These are phyloP conservation scores for Starmerella potacharoeniae DNA, from an alignment of 805 yeast genomes.

Conservation along the genomic window DNA sequence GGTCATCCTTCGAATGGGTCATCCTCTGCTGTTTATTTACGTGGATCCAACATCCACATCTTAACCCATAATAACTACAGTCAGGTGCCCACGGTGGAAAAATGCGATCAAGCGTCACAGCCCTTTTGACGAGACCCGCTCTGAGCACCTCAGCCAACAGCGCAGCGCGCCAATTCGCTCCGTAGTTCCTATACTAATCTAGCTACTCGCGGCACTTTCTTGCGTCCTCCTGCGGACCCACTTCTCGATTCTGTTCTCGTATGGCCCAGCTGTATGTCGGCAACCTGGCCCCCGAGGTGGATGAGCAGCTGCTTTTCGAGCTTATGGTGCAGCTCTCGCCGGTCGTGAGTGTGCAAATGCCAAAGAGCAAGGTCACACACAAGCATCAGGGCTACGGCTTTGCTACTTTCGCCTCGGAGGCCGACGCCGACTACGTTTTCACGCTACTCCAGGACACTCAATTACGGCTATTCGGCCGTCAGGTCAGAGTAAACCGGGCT, in stretches of 20 bases:
- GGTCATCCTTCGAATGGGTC: too few relatives aligned
- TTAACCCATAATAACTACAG: neutral
- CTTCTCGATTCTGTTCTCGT: neutral
- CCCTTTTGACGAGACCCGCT: too few relatives aligned
- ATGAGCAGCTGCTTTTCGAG: constrained; percentile 65
- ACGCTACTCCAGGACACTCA: constrained; percentile 48
- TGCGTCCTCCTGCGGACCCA: neutral
- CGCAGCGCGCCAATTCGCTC: neutral
- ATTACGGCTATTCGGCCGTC: constrained; percentile 43
- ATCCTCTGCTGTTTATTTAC: too few relatives aligned
- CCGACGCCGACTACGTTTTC: constrained; percentile 61
- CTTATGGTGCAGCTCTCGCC: constrained; percentile 80
- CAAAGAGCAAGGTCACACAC: constrained; percentile 37
- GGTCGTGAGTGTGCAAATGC: constrained; percentile 54
- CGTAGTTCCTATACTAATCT: neutral
- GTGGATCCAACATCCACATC: too few relatives aligned
- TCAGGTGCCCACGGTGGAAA: neutral
- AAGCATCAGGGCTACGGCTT: constrained; percentile 83
- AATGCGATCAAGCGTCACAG: neutral
- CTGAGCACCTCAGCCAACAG: neutral
- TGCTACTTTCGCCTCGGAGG: constrained; percentile 49
- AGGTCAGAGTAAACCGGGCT: constrained; percentile 47
- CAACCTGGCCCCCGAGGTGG: constrained; percentile 63
- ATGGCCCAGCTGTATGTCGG: constrained; percentile 51
- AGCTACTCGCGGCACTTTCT: neutral